A percentile compares a stretch with the other conserved stretches of the same genome.
Conservation (phyloP, 352 stramenopile species). For the Globisporangium canariense region DNA sequence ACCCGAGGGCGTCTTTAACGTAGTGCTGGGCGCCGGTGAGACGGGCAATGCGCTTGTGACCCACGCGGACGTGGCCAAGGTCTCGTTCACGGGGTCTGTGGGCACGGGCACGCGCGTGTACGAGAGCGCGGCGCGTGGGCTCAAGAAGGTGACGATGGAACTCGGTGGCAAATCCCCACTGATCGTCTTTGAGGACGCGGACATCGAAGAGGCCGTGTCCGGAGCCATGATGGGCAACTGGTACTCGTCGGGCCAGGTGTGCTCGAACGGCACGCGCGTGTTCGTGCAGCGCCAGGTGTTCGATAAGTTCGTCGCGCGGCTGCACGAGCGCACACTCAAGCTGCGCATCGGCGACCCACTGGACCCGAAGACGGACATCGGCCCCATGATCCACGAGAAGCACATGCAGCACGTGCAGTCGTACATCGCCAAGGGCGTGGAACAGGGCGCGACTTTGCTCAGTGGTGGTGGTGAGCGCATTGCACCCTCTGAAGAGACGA, state of each 20-base stretch:
- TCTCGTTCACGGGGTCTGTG: constrained; percentile 87
- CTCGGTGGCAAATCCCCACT: constrained; percentile 87
- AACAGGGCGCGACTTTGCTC: constrained; percentile 59
- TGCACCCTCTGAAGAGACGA: constrained; percentile 34
- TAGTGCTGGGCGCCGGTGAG: constrained; percentile 62
- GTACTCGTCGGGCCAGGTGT: constrained; percentile 89
- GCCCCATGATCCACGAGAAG: constrained; percentile 81
- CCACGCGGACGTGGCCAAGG: constrained; percentile 54
- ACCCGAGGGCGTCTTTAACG: constrained; percentile 74
- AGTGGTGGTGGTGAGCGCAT: constrained; percentile 52
- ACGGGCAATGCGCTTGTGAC: constrained; percentile 56
- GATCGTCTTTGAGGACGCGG: constrained; percentile 86
- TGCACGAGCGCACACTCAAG: constrained; percentile 76
- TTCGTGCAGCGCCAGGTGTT: constrained; percentile 85
- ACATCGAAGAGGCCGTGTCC: constrained; percentile 76
- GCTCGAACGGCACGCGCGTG: constrained; percentile 87
- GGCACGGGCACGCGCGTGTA: constrained; percentile 71
- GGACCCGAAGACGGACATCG: constrained; percentile 76
- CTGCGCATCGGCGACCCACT: constrained; percentile 84
- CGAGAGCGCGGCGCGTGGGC: constrained; percentile 52
- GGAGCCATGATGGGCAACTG: constrained; percentile 85
- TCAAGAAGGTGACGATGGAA: constrained; percentile 90
- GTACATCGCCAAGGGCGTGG: constrained; percentile 59
- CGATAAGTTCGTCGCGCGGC: constrained; percentile 73
- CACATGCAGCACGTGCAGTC: constrained; percentile 76